Evolutionary conservation across 139 green algal genomes (phyloP).

Genomic region (Choricystis sp.): DNA sequence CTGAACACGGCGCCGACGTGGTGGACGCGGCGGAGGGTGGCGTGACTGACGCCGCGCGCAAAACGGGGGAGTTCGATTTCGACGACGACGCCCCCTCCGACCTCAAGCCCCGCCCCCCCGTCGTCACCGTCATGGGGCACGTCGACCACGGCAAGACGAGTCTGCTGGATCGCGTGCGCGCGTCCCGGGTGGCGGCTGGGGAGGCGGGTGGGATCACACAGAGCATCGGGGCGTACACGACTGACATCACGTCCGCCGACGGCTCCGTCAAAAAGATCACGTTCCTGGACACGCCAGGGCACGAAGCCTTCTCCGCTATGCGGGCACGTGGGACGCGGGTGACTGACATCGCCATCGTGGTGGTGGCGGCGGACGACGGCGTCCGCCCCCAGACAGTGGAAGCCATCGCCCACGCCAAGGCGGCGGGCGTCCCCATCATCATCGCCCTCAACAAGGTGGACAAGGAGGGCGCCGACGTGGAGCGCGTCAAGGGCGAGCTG

Average conservation of each 20-base stretch:
- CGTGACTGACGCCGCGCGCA: conserved; percentile 29
- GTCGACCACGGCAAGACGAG: conserved; percentile 95
- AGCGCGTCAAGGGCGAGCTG: conserved; percentile 77
- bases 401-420: conserved; percentile 80
- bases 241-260: conserved; percentile 23
- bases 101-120: conserved; percentile 43
- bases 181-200: conserved; percentile 67
- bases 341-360: conserved; percentile 94
- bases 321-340: conserved; percentile 71
- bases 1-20: conserved; percentile 25
- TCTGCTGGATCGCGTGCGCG: conserved; percentile 80
- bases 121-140: conserved; percentile 98
- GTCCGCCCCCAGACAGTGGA: conserved; percentile 90
- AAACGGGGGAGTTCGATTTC: conserved; percentile 39
- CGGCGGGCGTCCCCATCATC: conserved; percentile 79
- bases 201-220: conserved; percentile 98
- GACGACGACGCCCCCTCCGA: conserved; percentile 3
- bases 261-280: conserved; percentile 34
- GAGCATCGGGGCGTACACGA: conserved; percentile 91
- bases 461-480: conserved; percentile 76
- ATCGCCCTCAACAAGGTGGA: conserved; percentile 79
- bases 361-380: conserved; percentile 94
- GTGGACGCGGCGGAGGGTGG: conserved; percentile 24
- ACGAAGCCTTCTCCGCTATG: conserved; percentile 97
- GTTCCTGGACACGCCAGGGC: conserved; percentile 95